Evolutionary conservation across 2,329 filamentous ascomycete genomes (phyloP), one percentile per base, ranked within the genome.

Genomic region (Harringtonia lauricola): DNA sequence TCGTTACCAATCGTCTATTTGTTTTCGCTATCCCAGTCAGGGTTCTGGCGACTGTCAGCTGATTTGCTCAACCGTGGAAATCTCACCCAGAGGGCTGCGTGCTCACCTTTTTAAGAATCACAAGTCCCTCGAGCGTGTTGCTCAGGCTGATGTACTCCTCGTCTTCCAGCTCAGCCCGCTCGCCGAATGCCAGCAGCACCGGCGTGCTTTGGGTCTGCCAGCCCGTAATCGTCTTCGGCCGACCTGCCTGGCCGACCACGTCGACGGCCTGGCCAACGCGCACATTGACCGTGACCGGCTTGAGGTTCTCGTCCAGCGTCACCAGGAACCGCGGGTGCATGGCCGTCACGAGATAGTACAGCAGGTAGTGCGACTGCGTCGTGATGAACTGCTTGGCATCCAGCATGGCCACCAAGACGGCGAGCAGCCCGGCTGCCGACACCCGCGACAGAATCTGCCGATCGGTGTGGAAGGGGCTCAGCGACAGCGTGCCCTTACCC

Each of bases 191-290:
- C 55, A 98, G 70, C 47, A 98, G 71, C 38, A 98, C 92, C 1
- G 92, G 92, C n/a, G 92, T 98, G 68, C 86, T 95, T 71, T 98
- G 92, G 52, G 92, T 98, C 67, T 98, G 92, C 92, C 92, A 98
- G 42, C 92, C 92, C 10, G 92, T 98, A 57, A 98, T 98, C 2
- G 92, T 98, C 81, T 98, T 96, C 53, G 92, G 92, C 50, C 90
- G 79, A 60, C 92, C 92, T 13, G 94, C 92, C 64, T 96, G 92
- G 41, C 92, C 94, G 34, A 98, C 92, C 35, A 98, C 89, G 60
- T 98, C 92, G 18, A 98, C 94, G 15, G 94, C 92, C 67, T 98
- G 94, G 63, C 92, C 92, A 36, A 98, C 90, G 28, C 92, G 84
- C 15, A 98, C 92, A 56, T 95, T 96, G 58, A 96, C 89, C 42